Base-by-base conservation (phyloP, 2,329 filamentous ascomycete genomes). In the Xylariaceae sp. region DNA sequence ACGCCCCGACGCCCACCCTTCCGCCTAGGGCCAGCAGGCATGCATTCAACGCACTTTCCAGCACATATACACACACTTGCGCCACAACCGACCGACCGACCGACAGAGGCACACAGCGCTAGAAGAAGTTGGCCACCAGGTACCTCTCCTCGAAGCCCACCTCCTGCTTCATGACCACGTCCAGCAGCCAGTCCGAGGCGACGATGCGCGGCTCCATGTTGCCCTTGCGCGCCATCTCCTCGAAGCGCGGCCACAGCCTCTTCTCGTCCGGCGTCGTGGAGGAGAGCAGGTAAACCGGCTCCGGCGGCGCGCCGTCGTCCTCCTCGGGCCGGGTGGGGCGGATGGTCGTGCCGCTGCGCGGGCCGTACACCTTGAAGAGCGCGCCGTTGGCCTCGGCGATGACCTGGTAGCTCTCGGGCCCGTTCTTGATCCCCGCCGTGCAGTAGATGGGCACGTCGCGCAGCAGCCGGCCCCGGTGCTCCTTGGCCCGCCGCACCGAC, bases 341-440 rank as follows among this genome's bases (percentile, higher is more conserved):
- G 49, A 82, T 78, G 2, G 72, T 77, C 17, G 79, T 70, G 3
- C 79, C 80, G 40, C 82, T 77, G 13, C 85, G 77, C 6, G 83
- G 83, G 19, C 76, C 74, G 63, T 88, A 96, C 15, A 83, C 62
- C 51, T 78, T 72, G 57, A 90, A 93, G 17, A 78, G 75, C 16
- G 89, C 92, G 11, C 90, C 88, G 56, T 98, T 98, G 37, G 85
- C 81, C 54, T 83, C 77, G 32, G 90, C 83, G 45, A 98, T 95
- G 23, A 78, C 73, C 51, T 82, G 82, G 65, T 86, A 96, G 32
- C 83, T 89, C 1, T 90, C 85, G 29, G 80, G 77, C 0, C 88
- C 88, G 42, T 90, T 89, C 24, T 75, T 75, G 39, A 96, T 81
- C 25, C 76, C 74, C 26, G 83, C 75, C 0, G 88, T 86, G 55